Conservation (phyloP, 257 asterid species). For the Cruciata laevipes region DNA sequence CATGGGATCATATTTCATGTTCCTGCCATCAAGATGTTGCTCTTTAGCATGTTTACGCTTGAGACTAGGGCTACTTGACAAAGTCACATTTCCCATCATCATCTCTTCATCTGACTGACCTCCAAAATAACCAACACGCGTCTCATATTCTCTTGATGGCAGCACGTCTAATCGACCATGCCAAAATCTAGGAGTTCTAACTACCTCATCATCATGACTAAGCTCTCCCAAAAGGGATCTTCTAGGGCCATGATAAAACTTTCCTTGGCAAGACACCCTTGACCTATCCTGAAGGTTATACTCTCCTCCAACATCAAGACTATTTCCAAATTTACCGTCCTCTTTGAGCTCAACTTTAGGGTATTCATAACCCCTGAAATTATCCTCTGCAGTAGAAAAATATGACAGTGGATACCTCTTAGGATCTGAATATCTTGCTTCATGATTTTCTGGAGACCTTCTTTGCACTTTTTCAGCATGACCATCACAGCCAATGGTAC, state of each 20-base stretch:
- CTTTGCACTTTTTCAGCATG: slow-evolving; percentile 24
- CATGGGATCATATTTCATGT: slow-evolving; percentile 26
- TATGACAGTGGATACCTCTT: slow-evolving; percentile 32
- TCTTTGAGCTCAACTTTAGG: slow-evolving; percentile 23
- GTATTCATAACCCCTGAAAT: slow-evolving; percentile 24
- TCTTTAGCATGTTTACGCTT: slow-evolving; percentile 22
- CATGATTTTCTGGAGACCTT: slow-evolving; percentile 27
- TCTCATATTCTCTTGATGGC: slow-evolving; percentile 24
- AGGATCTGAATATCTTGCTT: slow-evolving; percentile 29
- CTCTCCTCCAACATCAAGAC: slow-evolving; percentile 29
- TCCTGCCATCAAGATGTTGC: slow-evolving; percentile 18
- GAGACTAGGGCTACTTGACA: slow-evolving; percentile 24
- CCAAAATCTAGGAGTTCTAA: slow-evolving; percentile 23
- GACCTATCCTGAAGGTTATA: slow-evolving; percentile 25
- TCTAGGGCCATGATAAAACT: slow-evolving; percentile 25
- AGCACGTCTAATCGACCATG: slow-evolving; percentile 29
- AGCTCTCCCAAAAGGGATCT: slow-evolving; percentile 20
- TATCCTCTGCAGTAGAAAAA: slow-evolving; percentile 31
- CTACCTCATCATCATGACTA: slow-evolving; percentile 24
- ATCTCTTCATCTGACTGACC: slow-evolving; percentile 27
- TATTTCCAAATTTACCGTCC: slow-evolving; percentile 20
- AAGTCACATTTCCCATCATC: slow-evolving; percentile 21
- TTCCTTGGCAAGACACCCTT: slow-evolving; percentile 29
- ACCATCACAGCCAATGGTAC: slow-evolving; percentile 25
- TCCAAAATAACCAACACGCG: slow-evolving; percentile 19